These are phyloP conservation scores for Diplodia intermedia DNA, from an alignment of 2,329 filamentous ascomycete species.

Conservation along the genomic window DNA sequence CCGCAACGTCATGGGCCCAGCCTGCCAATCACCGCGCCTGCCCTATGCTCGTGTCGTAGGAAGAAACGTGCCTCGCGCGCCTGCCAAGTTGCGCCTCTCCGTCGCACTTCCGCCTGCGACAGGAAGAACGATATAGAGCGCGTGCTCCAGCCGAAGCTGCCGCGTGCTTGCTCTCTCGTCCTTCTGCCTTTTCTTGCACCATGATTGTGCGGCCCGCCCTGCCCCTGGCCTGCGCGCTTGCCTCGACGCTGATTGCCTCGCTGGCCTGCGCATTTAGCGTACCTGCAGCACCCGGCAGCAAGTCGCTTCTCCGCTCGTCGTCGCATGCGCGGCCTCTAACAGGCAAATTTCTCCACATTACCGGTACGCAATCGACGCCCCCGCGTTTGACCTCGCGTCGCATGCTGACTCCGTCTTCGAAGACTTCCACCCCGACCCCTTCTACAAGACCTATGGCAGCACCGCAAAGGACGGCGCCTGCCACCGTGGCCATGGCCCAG, in stretches of 20 bases:
- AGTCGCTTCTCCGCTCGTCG: conserved; percentile 2
- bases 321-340: conserved; percentile 34
- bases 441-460: conserved; percentile 81
- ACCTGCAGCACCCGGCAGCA: conserved; percentile 23
- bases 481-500: conserved; percentile 77
- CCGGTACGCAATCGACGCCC: conserved; percentile 63
- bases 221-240: conserved; percentile 39
- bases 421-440: conserved; percentile 93
- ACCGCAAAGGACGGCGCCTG: conserved; percentile 74
- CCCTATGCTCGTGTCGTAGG: conserved; percentile 26
- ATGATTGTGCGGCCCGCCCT: conserved; percentile 41
- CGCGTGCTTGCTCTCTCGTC: conserved; percentile 7
- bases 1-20: conserved; percentile 17
- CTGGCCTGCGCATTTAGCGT: conserved; percentile 12
- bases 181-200: conserved; percentile 30
- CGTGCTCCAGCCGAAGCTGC: background rate
- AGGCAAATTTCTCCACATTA: conserved; percentile 86
- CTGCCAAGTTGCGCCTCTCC: conserved; percentile 18
- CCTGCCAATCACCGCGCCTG: conserved; percentile 13
- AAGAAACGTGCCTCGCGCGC: conserved; percentile 25
- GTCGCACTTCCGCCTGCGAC: conserved; percentile 19
- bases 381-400: background rate
- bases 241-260: conserved; percentile 39
- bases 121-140: conserved; percentile 18
- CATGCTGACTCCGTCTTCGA: conserved; percentile 31